Evolutionary conservation across 73 alveolate genomes (phyloP), one percentile per base, ranked within the genome.

Genomic region (Stentor coeruleus): DNA sequence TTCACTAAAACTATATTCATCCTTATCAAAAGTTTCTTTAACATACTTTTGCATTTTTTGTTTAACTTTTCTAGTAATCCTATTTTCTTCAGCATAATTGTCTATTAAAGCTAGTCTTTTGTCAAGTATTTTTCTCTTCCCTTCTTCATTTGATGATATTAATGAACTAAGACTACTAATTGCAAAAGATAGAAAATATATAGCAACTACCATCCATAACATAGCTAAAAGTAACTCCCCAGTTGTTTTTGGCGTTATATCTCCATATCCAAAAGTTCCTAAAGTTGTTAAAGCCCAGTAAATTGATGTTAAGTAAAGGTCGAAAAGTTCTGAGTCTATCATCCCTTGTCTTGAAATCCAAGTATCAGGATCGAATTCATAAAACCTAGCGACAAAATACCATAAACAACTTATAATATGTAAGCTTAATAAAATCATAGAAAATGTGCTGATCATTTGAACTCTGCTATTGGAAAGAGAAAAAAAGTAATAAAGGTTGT

Each of bases 241-340:
- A 15, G 30, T 15, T 0, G 92, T 84, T 2, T 49, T 42, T 2
- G 94, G 88, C 40, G 74, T 36, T 28, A 91, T 88, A 74, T 91
- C 96, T 40, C 96, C 96, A 76, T 82, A 87, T 30, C 96, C 96
- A 6, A 88, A 90, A 0, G 96, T 91, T 3, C 93, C 85, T 58
- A 91, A 80, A 1, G 96, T 91, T 39, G 80, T 74, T 6, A 88
- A 49, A 11, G 92, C 94, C 92, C 94, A 91, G 72, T 91, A 91
- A 20, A 85, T 30, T 0, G 94, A 83, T 11, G 85, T 82, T 38
- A 91, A 59, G 59, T 91, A 91, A 55, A 77, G 84, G 3, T 38
- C 31, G 35, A 85, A 3, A 26, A 87, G 76, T 3, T 58, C 72
- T 3, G 30, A 3, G 57, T 91, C 91, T 6, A 58, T 11, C 39